Conservation (phyloP, 2,329 filamentous ascomycete species). For the Zymoseptoria brevis region DNA sequence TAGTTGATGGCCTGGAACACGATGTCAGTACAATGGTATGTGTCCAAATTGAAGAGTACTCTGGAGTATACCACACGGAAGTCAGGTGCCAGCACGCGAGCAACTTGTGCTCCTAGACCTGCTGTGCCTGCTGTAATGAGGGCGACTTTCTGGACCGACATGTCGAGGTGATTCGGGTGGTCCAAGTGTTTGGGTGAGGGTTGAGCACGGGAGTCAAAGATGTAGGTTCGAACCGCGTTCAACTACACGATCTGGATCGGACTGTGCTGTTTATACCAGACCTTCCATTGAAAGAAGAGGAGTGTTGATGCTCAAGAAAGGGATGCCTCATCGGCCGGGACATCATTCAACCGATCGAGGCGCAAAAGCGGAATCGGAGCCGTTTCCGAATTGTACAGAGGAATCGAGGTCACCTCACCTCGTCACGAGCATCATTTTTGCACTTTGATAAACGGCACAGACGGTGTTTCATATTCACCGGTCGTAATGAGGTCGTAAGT, state of each 20-base stretch:
- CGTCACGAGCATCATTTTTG: neutral
- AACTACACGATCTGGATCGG: no score
- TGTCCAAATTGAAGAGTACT: neutral
- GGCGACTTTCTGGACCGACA: constrained; percentile 34
- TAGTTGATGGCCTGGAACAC: constrained; percentile 39
- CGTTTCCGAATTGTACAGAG: neutral
- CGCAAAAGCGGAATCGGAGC: neutral
- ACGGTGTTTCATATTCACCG: no score
- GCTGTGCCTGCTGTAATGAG: constrained; percentile 44
- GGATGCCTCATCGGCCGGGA: neutral
- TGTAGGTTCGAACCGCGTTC: no score
- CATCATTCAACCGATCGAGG: neutral
- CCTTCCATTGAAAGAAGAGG: neutral
- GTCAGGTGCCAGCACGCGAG: constrained; percentile 39
- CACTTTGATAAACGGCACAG: no score
- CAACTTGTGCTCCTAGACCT: constrained; percentile 41
- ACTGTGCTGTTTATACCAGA: neutral
- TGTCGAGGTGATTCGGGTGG: neutral
- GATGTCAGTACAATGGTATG: neutral
- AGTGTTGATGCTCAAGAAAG: neutral
- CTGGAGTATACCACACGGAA: constrained; percentile 34
- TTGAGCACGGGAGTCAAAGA: neutral
- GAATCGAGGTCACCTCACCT: neutral
- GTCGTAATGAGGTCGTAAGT: no score
- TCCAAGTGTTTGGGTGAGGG: neutral